A percentile compares a stretch with the other conserved stretches of the same genome.
Conservation (phyloP, 139 green algal genomes). For the Auxenochlorella protothecoides region DNA sequence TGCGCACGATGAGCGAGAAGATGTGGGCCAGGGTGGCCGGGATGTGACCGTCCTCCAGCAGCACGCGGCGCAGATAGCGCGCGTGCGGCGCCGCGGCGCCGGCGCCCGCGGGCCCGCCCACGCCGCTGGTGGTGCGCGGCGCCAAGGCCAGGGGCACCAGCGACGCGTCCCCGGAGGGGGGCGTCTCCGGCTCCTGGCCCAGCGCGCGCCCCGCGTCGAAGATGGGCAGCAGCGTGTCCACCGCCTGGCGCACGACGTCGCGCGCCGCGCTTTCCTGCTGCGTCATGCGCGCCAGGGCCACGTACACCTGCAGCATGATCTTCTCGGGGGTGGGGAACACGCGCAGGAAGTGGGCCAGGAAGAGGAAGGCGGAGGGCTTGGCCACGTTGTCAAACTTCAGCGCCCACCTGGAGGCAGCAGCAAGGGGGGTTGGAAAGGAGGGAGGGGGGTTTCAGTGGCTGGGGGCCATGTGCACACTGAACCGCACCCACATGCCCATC, state of each 20-base stretch:
- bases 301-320: slow-evolving; percentile 85
- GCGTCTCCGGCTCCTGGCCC: background rate
- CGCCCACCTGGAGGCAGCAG: slow-evolving; percentile 8
- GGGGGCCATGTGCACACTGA: too few relatives aligned
- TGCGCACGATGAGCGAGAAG: slow-evolving; percentile 78
- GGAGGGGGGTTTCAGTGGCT: too few relatives aligned
- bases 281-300: slow-evolving; percentile 66
- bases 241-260: slow-evolving; percentile 58
- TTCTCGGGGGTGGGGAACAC: slow-evolving; percentile 65
- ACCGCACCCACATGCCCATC: too few relatives aligned
- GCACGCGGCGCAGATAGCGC: too few relatives aligned
- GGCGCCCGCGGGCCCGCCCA: too few relatives aligned
- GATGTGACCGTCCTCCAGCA: too few relatives aligned
- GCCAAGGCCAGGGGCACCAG: background rate
- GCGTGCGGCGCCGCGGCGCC: too few relatives aligned
- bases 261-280: slow-evolving; percentile 56
- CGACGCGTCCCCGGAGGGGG: background rate
- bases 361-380: slow-evolving; percentile 80
- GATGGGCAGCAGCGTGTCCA: slow-evolving; percentile 81
- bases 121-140: too few relatives aligned
- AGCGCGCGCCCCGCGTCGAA: slow-evolving; percentile 21
- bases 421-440: too few relatives aligned
- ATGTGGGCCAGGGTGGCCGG: too few relatives aligned
- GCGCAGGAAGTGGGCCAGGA: slow-evolving; percentile 80
- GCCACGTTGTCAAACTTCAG: slow-evolving; percentile 73